Conservation (phyloP, 2,329 filamentous ascomycete genomes). For the Huntiella moniliformis region DNA sequence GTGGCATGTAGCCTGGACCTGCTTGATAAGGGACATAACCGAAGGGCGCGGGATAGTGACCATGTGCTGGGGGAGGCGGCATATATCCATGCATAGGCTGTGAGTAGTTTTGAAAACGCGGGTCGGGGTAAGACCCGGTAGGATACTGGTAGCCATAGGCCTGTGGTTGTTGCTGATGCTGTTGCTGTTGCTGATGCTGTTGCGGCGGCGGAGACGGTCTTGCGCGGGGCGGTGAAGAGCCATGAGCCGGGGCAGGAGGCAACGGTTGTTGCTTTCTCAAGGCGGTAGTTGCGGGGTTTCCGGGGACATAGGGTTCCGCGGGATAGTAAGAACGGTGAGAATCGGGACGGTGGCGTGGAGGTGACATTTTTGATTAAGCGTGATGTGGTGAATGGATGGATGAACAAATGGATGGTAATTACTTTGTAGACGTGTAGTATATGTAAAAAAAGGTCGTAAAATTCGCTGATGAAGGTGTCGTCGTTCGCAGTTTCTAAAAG, state of each 20-base stretch:
- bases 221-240: slow-evolving; percentile 8
- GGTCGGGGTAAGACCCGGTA: no score
- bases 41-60: slow-evolving; percentile 12
- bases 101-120: no score
- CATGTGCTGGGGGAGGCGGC: slow-evolving; percentile 10
- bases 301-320: neutral
- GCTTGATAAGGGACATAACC: slow-evolving; percentile 6
- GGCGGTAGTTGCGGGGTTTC: neutral
- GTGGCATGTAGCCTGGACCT: slow-evolving; percentile 11
- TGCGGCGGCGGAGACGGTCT: neutral
- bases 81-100: slow-evolving; percentile 1
- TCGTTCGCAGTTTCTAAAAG: no score
- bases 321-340: neutral
- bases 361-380: no score
- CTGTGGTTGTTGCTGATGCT: slow-evolving; percentile 8
- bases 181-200: slow-evolving; percentile 11
- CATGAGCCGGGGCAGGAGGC: slow-evolving; percentile 8
- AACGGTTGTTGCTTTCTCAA: slow-evolving; percentile 10
- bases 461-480: no score
- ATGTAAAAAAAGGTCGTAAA: no score
- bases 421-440: no score
- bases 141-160: no score
- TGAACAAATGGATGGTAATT: no score
- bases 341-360: neutral
- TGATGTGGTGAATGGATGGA: no score